Base-by-base conservation (phyloP, 1,139 yeast species). In the Yamadazyma atmosphaerica region DNA sequence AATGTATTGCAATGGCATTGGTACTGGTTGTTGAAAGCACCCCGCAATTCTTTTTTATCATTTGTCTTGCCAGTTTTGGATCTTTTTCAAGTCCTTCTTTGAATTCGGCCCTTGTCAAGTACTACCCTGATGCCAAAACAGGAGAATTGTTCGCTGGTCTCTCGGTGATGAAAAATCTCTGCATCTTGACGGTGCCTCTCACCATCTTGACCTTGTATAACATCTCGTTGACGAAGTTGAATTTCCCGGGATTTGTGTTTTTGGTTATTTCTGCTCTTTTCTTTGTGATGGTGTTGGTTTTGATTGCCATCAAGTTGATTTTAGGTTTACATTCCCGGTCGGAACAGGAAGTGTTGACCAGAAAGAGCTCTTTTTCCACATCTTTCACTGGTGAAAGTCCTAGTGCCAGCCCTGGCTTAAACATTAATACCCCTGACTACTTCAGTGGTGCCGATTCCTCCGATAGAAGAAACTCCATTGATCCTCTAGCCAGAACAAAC, bases 141-240 rank as follows among this genome's bases (percentile, higher is more conserved):
- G 74, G 75, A 3, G 71, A 65, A 41, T 56, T 66, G 5, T 68
- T 65, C 46, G 68, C 72, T 3, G 72, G 67, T 13, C 47, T 61
- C 40, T 58, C 70, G 2, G 52, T 68, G 26, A 48, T 68, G 35
- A 61, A 61, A 44, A 68, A 63, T 46, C 32, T 60, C 2, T 47
- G 54, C 26, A 47, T 53, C 26, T 49, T 68, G 16, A 35, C 57
- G 1, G 39, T 52, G 2, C 73, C 74, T 2, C 41, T 65, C 7
- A 23, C 55, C 2, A 23, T 64, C 17, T 47, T 68, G 39, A 46
- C 55, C 5, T 16, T 64, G 18, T 70, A 69, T 51, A 65, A 60
- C 30, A 26, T 39, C 23, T 45, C 56, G 6, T 34, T 56, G 15
- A 37, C 48, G 5, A 35, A 36, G 4, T 50, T 54, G 42, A 37